phyloP scores from a whole-genome alignment of 2,329 filamentous ascomycete species.

The Domatiomyces catenatus region DNA sequence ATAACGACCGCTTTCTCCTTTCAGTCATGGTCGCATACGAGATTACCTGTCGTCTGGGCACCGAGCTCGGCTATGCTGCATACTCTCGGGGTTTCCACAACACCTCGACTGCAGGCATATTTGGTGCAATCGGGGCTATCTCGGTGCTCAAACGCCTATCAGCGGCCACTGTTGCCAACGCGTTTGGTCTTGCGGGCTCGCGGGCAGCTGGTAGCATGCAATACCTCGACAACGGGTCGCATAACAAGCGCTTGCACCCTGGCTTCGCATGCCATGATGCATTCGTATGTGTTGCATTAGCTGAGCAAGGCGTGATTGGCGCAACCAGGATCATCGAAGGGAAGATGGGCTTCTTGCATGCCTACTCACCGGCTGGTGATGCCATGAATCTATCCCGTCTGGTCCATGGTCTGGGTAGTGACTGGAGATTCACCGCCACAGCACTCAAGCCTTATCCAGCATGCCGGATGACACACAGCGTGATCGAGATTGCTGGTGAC shows the following conservation, averaged over 20 bases:
- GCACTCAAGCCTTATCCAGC: conserved; percentile 10
- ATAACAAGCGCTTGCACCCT: conserved; percentile 27
- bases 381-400: conserved; percentile 4
- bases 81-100: conserved; percentile 27
- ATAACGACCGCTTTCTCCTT: conserved; percentile 18
- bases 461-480: conserved; percentile 10
- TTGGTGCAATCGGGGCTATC: conserved; percentile 23
- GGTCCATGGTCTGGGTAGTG: conserved; percentile 4
- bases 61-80: conserved; percentile 21
- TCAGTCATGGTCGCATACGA: conserved; percentile 24
- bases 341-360: conserved; percentile 13
- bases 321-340: conserved; percentile 15
- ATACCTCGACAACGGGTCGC: conserved; percentile 25
- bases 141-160: conserved; percentile 18
- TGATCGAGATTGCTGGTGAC: conserved; percentile 7
- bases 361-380: conserved; percentile 10
- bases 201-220: conserved; percentile 27
- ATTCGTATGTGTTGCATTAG: conserved; percentile 23
- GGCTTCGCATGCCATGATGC: conserved; percentile 27
- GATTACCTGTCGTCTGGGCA: conserved; percentile 20
- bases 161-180: conserved; percentile 18
- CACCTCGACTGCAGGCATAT: conserved; percentile 24
- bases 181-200: conserved; percentile 24
- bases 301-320: conserved; percentile 22
- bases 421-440: conserved; percentile 6